These are phyloP conservation scores for Tilletia caries DNA, from an alignment of 1,284 basidiomycete genomes.

Conservation along the genomic window DNA sequence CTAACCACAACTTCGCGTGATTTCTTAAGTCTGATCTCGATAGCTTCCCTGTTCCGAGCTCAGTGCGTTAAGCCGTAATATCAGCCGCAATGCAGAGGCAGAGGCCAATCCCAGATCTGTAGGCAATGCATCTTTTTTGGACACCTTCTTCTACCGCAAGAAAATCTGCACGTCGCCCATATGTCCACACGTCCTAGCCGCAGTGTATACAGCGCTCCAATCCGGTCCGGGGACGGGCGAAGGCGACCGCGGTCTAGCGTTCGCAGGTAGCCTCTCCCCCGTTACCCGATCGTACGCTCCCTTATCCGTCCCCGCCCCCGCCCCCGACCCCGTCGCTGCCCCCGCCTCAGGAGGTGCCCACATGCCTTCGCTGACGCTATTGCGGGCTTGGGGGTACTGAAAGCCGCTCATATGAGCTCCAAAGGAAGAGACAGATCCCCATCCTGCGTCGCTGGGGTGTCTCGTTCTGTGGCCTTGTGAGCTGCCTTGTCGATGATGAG, in stretches of 20 bases:
- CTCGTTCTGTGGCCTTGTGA: too few relatives aligned
- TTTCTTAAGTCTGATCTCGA: too few relatives aligned
- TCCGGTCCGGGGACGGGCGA: not conserved
- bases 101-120: too few relatives aligned
- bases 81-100: too few relatives aligned
- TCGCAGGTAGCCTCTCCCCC: slow-evolving; percentile 2
- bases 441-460: slow-evolving; percentile 9
- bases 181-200: slow-evolving; percentile 10
- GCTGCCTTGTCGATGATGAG: not conserved
- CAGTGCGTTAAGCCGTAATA: too few relatives aligned
- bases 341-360: not conserved
- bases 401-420: slow-evolving; percentile 10
- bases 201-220: not conserved
- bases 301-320: not conserved
- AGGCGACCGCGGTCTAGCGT: not conserved
- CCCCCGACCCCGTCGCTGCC: not conserved
- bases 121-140: too few relatives aligned
- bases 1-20: too few relatives aligned
- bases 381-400: not conserved
- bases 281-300: not conserved
- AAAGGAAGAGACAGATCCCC: not conserved
- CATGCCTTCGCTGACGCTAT: not conserved
- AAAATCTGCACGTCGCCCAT: slow-evolving; percentile 14
- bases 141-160: not conserved
- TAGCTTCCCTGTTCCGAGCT: too few relatives aligned